Percentiles rank a stretch among this genome's conserved stretches.
Evolutionary conservation across 106 monocot genomes (phyloP).

Genomic region (Acorus calamus): DNA sequence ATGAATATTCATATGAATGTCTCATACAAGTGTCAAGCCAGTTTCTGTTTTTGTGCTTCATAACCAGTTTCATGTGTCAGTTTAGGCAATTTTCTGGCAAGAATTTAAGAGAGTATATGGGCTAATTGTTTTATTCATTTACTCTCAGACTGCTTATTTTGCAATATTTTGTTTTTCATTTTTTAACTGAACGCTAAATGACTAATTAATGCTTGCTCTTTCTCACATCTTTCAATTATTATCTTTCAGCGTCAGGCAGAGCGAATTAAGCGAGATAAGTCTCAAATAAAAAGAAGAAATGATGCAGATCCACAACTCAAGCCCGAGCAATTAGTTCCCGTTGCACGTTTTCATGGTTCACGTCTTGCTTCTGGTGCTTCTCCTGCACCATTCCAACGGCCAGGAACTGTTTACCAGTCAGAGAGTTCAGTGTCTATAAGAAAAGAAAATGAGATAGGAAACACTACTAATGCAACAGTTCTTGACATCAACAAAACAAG

Average conservation of each 20-base stretch:
- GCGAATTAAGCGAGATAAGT: constrained; percentile 82
- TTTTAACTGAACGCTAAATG: no score
- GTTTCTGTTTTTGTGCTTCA: no score
- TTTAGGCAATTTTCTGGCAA: no score
- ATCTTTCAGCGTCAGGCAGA: constrained; percentile 78
- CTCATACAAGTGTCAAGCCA: no score
- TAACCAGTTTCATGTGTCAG: no score
- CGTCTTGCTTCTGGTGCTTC: constrained; percentile 77
- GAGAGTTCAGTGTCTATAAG: neutral
- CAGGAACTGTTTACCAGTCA: constrained; percentile 16
- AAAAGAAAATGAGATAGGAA: no score
- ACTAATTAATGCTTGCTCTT: no score
- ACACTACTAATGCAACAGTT: neutral
- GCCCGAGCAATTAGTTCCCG: constrained; percentile 60
- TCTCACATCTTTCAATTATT: neutral
- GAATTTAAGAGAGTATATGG: no score
- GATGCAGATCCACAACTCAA: constrained; percentile 70
- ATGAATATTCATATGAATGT: no score
- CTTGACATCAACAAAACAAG: constrained; percentile 18
- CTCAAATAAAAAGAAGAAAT: constrained; percentile 76
- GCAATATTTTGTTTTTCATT: no score
- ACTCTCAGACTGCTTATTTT: no score
- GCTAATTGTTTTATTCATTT: no score
- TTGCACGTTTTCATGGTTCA: constrained; percentile 74
- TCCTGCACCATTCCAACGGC: constrained; percentile 55